Evolutionary conservation across 306 rosid genomes (phyloP), one percentile per base, ranked within the genome.

Genomic region (Sechiopsis laciniata): DNA sequence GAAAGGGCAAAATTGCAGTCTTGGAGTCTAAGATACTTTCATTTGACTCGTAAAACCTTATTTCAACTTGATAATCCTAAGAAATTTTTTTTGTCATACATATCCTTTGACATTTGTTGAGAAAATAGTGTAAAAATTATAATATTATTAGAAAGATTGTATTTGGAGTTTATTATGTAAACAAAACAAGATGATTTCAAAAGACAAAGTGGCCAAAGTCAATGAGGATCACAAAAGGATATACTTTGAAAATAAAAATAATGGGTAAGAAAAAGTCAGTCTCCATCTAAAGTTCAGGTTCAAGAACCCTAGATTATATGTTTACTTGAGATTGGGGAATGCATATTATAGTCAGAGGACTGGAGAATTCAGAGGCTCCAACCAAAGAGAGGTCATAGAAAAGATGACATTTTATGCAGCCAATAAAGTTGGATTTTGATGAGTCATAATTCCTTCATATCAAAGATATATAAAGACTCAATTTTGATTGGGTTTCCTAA

Each of bases 391-490:
- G 32, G 40, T 35, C 40, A 35, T 35, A 35, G 40, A 61, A 14
- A 61, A 61, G 48, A 29, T 61, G 3, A 26, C 10, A 61, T 26
- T 56, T 20, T 26, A 61, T 61, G 45, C 10, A 61, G 48, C 21
- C 68, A 61, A 32, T 29, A 61, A 61, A 61, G 68, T 32, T 15
- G 15, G 68, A 32, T 15, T 26, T 60, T 61, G 68, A 16, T 29
- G 68, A 61, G 48, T 61, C 68, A 61, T 8, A 8, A 26, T 61
- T 16, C 68, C 68, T 61, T 32, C 48, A 61, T 35, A n/a, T n/a
- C 2, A 14, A 46, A 29, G 29, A 61, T 46, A 16, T 61, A 61
- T n/a, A n/a, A 61, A 61, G 68, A 7, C 48, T 61, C 12, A 15
- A 10, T 32, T 61, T 61, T 61, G 5, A 61, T 61, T 61, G 68